Base-by-base conservation (phyloP, 805 yeast species). In the Metschnikowia shivogae region DNA sequence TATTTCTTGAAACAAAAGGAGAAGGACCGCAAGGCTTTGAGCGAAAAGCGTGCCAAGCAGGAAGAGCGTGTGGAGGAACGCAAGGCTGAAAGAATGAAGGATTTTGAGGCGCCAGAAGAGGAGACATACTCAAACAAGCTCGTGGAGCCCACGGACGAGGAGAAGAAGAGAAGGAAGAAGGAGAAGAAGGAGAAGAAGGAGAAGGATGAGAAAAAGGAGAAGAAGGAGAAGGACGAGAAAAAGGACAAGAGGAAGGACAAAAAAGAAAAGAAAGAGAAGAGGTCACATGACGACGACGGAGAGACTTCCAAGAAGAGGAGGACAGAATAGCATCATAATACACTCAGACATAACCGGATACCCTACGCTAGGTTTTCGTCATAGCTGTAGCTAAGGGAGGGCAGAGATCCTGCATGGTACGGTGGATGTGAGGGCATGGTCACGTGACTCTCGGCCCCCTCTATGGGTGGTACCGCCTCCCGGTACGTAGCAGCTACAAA, bases 1-100 rank as follows among this genome's bases (percentile, higher is more conserved):
- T 93, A 89, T 70, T 93, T 93, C 80, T 75, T 93, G 70, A 86
- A 89, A 49, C 86, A 88, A 72, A 80, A 74, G 58, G 96, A 90
- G 59, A 89, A 88, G 73, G 84, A 80, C 48, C 69, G 73, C 54
- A 82, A 79, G 64, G 81, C 81, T 53, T 70, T 84, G 50, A 83
- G 81, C 46, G 90, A 86, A 59, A 87, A 89, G 76, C 78, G 81
- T 52, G 87, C 82, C 44, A 80, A 86, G 57, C 95, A 90, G 62
- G 83, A 77, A 42, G 88, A 80, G 53, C 80, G 77, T 55, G 81
- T 84, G 54, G 80, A 73, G 46, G 76, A 72, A 46, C 84, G 78
- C 62, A 82, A 83, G 53, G 71, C 69, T 41, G 95, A 86, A 61
- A 78, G 92, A 60, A 77, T 78, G 14, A 80, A 86, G 69, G 93